Evolutionary conservation across 129 eudicot genomes (phyloP), one percentile per base, ranked within the genome.

Genomic region (Pulicaria dysenterica): DNA sequence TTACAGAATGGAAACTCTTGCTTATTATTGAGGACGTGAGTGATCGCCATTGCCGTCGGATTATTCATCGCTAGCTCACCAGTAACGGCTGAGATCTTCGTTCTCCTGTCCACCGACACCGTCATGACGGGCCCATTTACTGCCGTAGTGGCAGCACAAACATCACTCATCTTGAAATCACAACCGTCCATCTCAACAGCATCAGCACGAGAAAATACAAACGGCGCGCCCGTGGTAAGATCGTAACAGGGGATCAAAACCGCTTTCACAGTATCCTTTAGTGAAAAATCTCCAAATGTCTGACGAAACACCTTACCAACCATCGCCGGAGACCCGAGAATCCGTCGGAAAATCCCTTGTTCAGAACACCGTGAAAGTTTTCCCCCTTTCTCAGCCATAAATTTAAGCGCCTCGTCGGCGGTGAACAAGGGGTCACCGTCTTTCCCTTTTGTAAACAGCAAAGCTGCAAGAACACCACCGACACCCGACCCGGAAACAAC

Each of bases 171-270:
- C 78, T 63, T 76, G 77, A 92, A 92, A 77, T 92, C 96, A 63
- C 73, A 87, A 54, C 96, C 88, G 73, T 79, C 86, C 83, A 86
- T 86, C 69, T 86, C 96, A 49, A 86, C 73, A 14, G 98, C 98
- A 65, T 88, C 98, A 13, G 96, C 98, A 51, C 98, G 96, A 17
- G 98, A 92, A 62, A 92, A 92, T 53, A 92, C 86, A 53, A 89
- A 89, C n/a, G 96, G 86, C 5, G 91, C 79, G 2, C 91, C 85
- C 1, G 87, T 89, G 8, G 31, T 82, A 7, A 89, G 73, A 67
- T 92, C 95, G 38, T 82, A 89, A 58, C 98, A 92, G 1, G 98
- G 98, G n/a, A 92, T 80, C 63, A 92, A 43, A 57, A 92, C 86
- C 15, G 95, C 77, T 58, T 92, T 89, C n/a, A 85, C 13, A 7